A percentile compares a stretch with the other conserved stretches of the same genome.
Conservation (phyloP, 1,284 basidiomycete species). For the Vanrija sp. region DNA sequence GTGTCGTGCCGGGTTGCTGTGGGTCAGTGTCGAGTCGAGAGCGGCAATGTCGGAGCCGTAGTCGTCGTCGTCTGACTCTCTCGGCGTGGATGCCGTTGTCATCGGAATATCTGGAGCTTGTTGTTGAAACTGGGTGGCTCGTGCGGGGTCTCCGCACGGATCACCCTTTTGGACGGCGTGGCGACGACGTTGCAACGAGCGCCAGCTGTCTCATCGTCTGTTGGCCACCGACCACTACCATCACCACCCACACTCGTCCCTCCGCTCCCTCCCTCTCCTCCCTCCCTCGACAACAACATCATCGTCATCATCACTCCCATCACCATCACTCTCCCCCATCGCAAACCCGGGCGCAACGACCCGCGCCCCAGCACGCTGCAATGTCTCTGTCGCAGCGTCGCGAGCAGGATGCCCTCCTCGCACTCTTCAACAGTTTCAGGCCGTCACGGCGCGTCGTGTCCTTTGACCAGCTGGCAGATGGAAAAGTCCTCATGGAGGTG, state of each 20-base stretch:
- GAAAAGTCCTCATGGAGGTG: slow-evolving; percentile 43
- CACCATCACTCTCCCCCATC: not conserved
- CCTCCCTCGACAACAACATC: too few relatives aligned
- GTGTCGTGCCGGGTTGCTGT: too few relatives aligned
- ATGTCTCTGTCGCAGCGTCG: slow-evolving; percentile 21
- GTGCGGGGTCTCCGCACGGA: not conserved
- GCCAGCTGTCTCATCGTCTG: not conserved
- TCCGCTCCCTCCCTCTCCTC: not conserved
- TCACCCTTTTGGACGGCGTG: too few relatives aligned
- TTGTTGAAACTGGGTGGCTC: not conserved
- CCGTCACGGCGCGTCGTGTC: slow-evolving; percentile 28
- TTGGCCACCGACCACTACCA: not conserved
- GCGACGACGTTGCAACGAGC: too few relatives aligned
- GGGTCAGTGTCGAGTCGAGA: too few relatives aligned
- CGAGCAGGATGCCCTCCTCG: slow-evolving; percentile 43
- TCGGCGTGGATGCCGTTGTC: too few relatives aligned
- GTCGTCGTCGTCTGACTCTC: too few relatives aligned
- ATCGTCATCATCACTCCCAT: not conserved
- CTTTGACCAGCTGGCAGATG: slow-evolving; percentile 42
- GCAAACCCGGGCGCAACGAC: not conserved
- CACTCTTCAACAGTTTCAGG: slow-evolving; percentile 42
- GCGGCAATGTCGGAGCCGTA: too few relatives aligned
- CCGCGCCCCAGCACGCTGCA: not conserved
- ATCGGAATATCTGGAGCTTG: too few relatives aligned
- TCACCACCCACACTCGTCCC: not conserved